A percentile compares a stretch with the other conserved stretches of the same genome.
Evolutionary conservation across 1,139 yeast genomes (phyloP).

Genomic region (Sugiyamaella paludigena): DNA sequence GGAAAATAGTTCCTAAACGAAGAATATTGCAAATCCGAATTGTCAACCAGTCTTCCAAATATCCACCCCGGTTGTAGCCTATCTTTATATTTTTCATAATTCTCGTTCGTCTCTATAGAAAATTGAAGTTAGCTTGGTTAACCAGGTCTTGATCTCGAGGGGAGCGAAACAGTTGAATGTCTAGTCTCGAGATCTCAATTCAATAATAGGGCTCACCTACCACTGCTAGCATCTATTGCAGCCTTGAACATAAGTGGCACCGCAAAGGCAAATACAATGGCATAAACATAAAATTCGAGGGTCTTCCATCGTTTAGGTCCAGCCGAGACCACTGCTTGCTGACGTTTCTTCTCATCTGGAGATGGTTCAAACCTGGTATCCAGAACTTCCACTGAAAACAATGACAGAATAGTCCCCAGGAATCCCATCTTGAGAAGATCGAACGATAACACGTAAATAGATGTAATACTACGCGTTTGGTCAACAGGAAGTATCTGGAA

Average conservation of each 20-base stretch:
- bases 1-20: constrained; percentile 81
- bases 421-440: constrained; percentile 1
- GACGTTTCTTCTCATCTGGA: constrained; percentile 45
- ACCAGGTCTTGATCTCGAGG: too few species aligned
- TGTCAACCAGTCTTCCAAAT: constrained; percentile 48
- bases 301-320: constrained; percentile 69
- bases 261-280: constrained; percentile 56
- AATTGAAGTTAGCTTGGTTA: neutral
- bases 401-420: constrained; percentile 18
- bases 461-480: too few species aligned
- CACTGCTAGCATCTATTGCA: constrained; percentile 74
- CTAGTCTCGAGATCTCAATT: too few species aligned
- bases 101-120: constrained; percentile 63
- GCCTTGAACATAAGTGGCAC: constrained; percentile 83
- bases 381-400: constrained; percentile 69
- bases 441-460: neutral
- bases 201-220: too few species aligned
- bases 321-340: constrained; percentile 45
- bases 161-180: too few species aligned
- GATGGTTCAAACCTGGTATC: constrained; percentile 71
- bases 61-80: constrained; percentile 69
- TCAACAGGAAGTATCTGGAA: too few species aligned
- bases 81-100: constrained; percentile 61
- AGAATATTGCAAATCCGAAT: constrained; percentile 84
- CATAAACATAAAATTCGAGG: constrained; percentile 67